A percentile compares a stretch with the other conserved stretches of the same genome.
These are phyloP conservation scores for Licmophora abbreviata DNA, from an alignment of 108 stramenopile genomes.

Conservation along the genomic window DNA sequence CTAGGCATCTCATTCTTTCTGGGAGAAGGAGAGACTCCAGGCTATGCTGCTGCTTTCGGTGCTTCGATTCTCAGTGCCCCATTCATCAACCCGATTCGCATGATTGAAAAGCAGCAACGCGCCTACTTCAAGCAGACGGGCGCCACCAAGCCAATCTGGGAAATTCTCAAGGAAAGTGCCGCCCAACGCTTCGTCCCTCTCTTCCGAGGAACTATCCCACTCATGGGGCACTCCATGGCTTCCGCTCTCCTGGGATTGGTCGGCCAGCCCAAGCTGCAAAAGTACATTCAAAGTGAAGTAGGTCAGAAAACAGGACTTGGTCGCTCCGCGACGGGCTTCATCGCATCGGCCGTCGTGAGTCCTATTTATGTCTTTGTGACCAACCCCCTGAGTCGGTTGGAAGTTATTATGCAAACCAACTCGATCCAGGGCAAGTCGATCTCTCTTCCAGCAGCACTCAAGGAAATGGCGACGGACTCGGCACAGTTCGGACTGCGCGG, in stretches of 20 bases:
- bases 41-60: constrained; percentile 67
- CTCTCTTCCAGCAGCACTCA: constrained; percentile 61
- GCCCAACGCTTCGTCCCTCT: constrained; percentile 77
- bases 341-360: constrained; percentile 72
- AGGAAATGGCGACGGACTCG: constrained; percentile 72
- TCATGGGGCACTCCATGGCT: constrained; percentile 89
- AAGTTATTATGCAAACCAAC: constrained; percentile 92
- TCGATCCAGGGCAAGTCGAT: constrained; percentile 84
- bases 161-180: constrained; percentile 75
- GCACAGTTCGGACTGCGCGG: constrained; percentile 82
- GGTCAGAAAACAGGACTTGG: constrained; percentile 57
- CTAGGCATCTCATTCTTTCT: constrained; percentile 83
- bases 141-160: constrained; percentile 73
- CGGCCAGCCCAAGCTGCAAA: constrained; percentile 87
- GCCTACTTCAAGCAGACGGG: constrained; percentile 85
- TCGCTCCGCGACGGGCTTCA: constrained; percentile 61
- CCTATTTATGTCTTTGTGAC: constrained; percentile 90
- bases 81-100: constrained; percentile 90
- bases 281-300: constrained; percentile 79
- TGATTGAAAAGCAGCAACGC: constrained; percentile 95
- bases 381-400: constrained; percentile 80
- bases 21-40: constrained; percentile 74
- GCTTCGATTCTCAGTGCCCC: constrained; percentile 79
- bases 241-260: constrained; percentile 84
- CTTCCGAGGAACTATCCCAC: constrained; percentile 84